phyloP scores from a whole-genome alignment of 148 eudicot genomes.

The Amaranthus palmeri region DNA sequence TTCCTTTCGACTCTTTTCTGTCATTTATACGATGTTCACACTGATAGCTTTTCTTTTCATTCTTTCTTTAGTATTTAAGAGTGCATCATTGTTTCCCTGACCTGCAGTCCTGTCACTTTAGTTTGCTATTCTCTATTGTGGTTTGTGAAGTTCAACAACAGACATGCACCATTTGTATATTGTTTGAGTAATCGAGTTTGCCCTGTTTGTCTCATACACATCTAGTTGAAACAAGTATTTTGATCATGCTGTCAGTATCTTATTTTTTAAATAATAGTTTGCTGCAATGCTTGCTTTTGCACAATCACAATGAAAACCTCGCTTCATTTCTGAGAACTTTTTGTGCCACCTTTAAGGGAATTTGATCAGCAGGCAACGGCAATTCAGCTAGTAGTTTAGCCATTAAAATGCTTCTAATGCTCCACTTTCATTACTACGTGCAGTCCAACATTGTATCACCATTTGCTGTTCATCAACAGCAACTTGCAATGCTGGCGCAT shows the following conservation, averaged over 20 bases:
- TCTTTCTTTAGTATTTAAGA: neutral
- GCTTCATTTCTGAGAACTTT: neutral
- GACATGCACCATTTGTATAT: neutral
- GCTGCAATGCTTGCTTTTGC: neutral
- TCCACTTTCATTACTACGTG: slow-evolving; percentile 2
- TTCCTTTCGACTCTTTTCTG: neutral
- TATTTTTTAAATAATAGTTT: neutral
- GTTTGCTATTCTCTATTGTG: neutral
- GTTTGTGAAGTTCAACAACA: neutral
- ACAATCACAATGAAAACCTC: neutral
- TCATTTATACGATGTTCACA: neutral
- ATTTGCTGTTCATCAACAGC: slow-evolving; percentile 80
- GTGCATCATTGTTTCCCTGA: neutral
- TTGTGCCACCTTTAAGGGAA: neutral
- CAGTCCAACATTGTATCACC: slow-evolving; percentile 92
- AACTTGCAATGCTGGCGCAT: slow-evolving; percentile 86
- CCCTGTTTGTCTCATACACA: neutral
- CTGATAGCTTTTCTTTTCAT: neutral
- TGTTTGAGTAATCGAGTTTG: neutral
- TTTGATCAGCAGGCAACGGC: neutral
- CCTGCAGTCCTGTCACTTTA: neutral
- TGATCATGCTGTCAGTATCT: neutral
- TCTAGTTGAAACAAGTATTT: neutral
- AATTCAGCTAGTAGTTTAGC: neutral
- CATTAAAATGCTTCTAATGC: neutral